A percentile compares a stretch with the other conserved stretches of the same genome.
Evolutionary conservation across 2,329 filamentous ascomycete species (phyloP).

Genomic region (Phyllosticta capitalensis): DNA sequence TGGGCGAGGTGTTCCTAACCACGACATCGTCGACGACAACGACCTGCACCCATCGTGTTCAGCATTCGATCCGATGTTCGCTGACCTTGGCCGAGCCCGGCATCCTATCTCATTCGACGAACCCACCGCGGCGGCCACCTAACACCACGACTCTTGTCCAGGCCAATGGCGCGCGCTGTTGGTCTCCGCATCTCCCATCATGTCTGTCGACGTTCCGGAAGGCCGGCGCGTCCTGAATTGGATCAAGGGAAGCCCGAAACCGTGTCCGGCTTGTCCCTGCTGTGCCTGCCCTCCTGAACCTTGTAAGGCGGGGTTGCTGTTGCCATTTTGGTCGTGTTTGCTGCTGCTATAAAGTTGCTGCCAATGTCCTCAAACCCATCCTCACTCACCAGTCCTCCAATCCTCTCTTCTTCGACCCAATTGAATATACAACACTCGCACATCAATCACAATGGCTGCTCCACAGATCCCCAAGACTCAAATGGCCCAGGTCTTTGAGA

Average conservation of each 20-base stretch:
- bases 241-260: not conserved
- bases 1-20: not conserved
- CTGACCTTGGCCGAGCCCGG: not conserved
- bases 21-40: not conserved
- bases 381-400: slow-evolving; percentile 2
- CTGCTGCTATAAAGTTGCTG: slow-evolving; percentile 6
- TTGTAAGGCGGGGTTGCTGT: slow-evolving; percentile 1
- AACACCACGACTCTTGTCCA: not conserved
- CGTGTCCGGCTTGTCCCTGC: not conserved
- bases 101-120: not conserved
- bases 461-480: slow-evolving; percentile 65
- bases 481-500: slow-evolving; percentile 85
- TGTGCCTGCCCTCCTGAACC: not conserved
- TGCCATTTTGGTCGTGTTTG: not conserved
- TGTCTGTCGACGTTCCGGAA: not conserved
- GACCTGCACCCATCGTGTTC: not conserved
- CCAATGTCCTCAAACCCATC: not conserved
- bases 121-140: not conserved
- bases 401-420: not conserved
- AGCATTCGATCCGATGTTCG: not conserved
- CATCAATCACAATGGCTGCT: slow-evolving; percentile 30
- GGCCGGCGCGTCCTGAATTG: not conserved
- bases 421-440: not conserved
- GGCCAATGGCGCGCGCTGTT: not conserved
- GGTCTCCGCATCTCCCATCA: not conserved